A percentile compares a stretch with the other conserved stretches of the same genome.
These are phyloP conservation scores for Malassezia dermatis DNA, from an alignment of 1,284 basidiomycete genomes.

Conservation along the genomic window DNA sequence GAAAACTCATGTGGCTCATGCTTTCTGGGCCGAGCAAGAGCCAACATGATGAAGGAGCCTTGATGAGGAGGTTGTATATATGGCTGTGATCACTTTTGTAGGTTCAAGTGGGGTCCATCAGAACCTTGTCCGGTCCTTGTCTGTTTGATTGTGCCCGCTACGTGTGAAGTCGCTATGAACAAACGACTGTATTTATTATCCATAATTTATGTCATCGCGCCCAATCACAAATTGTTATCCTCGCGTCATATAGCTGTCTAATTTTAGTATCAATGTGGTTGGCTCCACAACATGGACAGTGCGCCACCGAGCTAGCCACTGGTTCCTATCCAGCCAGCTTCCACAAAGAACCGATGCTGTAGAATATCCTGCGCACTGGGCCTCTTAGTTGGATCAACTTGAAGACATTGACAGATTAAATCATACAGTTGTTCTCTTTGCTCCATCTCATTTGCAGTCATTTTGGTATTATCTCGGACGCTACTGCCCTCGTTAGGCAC, in stretches of 20 bases:
- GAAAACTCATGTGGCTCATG: background rate
- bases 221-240: background rate
- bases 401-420: conserved; percentile 67
- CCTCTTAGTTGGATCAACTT: conserved; percentile 53
- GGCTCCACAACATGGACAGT: background rate
- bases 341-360: conserved; percentile 65
- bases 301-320: background rate
- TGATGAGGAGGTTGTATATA: background rate
- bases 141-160: background rate
- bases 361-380: conserved; percentile 74
- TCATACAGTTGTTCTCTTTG: conserved; percentile 66
- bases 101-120: background rate
- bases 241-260: background rate
- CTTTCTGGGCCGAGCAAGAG: background rate
- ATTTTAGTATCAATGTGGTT: background rate
- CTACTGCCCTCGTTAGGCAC: background rate
- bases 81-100: background rate
- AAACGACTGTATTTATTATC: background rate
- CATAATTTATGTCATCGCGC: background rate
- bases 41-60: background rate
- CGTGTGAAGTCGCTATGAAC: background rate
- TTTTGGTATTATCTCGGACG: conserved; percentile 12
- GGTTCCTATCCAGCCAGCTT: conserved; percentile 49
- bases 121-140: background rate
- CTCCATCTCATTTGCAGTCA: conserved; percentile 60